Conservation (phyloP, 805 yeast genomes). For the Starmera dryadoides region DNA sequence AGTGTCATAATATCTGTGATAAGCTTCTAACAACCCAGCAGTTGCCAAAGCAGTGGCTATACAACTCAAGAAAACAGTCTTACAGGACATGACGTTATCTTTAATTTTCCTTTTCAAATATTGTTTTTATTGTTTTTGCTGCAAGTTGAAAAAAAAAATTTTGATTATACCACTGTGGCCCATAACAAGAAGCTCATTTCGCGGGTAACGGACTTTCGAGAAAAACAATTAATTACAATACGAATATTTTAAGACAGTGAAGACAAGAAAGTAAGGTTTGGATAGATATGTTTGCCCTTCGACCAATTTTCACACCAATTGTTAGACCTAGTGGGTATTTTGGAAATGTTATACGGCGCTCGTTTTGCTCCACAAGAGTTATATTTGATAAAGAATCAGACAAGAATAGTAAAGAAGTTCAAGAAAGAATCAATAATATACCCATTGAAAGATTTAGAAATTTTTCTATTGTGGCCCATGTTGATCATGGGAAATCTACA, state of each 20-base stretch:
- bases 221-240: too few relatives aligned
- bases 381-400: too few relatives aligned
- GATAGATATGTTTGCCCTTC: too few relatives aligned
- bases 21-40: constrained; percentile 22
- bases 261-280: too few relatives aligned
- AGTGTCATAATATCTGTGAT: constrained; percentile 13
- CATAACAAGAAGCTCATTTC: neutral
- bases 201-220: neutral
- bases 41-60: constrained; percentile 24
- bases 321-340: too few relatives aligned
- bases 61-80: too few relatives aligned
- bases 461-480: constrained; percentile 94
- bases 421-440: constrained; percentile 61
- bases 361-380: neutral
- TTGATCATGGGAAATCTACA: constrained; percentile 86
- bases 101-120: constrained; percentile 21
- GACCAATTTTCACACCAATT: too few relatives aligned
- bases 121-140: too few relatives aligned
- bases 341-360: constrained; percentile 9
- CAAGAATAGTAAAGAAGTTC: constrained; percentile 16
- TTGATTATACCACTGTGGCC: constrained; percentile 1
- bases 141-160: neutral
- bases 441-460: constrained; percentile 82
- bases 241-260: too few relatives aligned
- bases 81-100: constrained; percentile 15